Evolutionary conservation across 345 rosid genomes (phyloP).

Genomic region (Viola odorata): DNA sequence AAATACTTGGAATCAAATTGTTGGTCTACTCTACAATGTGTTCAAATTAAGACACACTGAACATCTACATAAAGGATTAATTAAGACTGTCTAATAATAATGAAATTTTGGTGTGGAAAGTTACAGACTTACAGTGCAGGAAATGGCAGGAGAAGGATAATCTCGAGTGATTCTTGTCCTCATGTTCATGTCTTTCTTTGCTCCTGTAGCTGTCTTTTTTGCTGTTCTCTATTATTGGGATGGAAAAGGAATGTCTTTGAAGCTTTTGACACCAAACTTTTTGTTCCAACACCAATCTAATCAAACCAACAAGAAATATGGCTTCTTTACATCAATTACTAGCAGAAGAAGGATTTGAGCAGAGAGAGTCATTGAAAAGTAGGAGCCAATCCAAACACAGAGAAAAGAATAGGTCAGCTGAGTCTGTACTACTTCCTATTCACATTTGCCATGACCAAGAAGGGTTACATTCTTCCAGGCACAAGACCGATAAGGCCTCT

Average conservation of each 20-base stretch:
- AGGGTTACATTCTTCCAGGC: slow-evolving; percentile 12
- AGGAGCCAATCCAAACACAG: slow-evolving; percentile 9
- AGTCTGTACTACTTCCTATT: slow-evolving; percentile 21
- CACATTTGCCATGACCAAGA: slow-evolving; percentile 38
- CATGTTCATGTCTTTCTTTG: not conserved
- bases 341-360: slow-evolving; percentile 35
- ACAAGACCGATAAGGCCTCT: slow-evolving; percentile 10
- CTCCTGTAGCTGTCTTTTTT: slow-evolving; percentile 7
- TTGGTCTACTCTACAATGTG: no score
- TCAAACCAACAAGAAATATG: slow-evolving; percentile 10
- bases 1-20: no score
- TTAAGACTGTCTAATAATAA: no score
- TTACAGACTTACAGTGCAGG: no score
- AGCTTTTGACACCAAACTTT: slow-evolving; percentile 7
- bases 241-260: slow-evolving; percentile 20
- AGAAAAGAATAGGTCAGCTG: slow-evolving; percentile 12
- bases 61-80: no score
- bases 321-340: slow-evolving; percentile 45
- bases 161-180: slow-evolving; percentile 14
- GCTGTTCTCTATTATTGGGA: slow-evolving; percentile 10
- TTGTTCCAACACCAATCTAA: slow-evolving; percentile 8
- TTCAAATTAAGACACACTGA: no score
- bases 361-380: slow-evolving; percentile 10
- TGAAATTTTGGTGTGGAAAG: no score
- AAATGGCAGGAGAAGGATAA: no score